Percentiles rank a stretch among this genome's conserved stretches.
phyloP scores from a whole-genome alignment of 2,329 filamentous ascomycete genomes.

The Elsinoe arachidis region DNA sequence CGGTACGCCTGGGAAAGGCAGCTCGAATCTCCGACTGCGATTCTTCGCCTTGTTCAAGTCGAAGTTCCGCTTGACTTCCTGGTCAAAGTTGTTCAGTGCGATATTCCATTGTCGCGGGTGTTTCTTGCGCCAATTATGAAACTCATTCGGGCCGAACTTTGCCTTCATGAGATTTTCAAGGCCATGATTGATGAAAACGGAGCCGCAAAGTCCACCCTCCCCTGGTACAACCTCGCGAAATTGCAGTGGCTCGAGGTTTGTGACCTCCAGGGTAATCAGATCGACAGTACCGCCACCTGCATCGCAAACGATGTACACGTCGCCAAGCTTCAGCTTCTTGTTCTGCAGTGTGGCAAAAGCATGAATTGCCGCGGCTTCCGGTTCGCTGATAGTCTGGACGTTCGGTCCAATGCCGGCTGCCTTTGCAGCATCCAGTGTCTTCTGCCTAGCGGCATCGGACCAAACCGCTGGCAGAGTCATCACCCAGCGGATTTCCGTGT shows the following conservation, averaged over 20 bases:
- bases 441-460: slow-evolving; percentile 76
- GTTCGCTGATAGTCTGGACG: slow-evolving; percentile 73
- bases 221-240: slow-evolving; percentile 75
- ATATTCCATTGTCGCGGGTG: slow-evolving; percentile 68
- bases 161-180: slow-evolving; percentile 60
- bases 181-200: slow-evolving; percentile 69
- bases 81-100: slow-evolving; percentile 70
- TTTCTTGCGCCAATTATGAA: slow-evolving; percentile 67
- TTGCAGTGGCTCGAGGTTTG: slow-evolving; percentile 59
- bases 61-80: slow-evolving; percentile 78
- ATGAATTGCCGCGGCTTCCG: slow-evolving; percentile 38
- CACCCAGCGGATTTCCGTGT: slow-evolving; percentile 65
- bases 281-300: slow-evolving; percentile 56
- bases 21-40: slow-evolving; percentile 56
- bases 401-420: slow-evolving; percentile 67
- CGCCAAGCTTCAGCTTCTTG: slow-evolving; percentile 60
- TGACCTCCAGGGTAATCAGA: slow-evolving; percentile 74
- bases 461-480: slow-evolving; percentile 76
- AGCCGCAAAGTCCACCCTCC: slow-evolving; percentile 68
- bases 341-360: slow-evolving; percentile 72
- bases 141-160: slow-evolving; percentile 26
- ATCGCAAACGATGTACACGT: slow-evolving; percentile 52
- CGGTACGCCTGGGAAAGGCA: slow-evolving; percentile 67
- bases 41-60: slow-evolving; percentile 59
- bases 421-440: slow-evolving; percentile 68